Evolutionary conservation across 345 rosid species (phyloP).

Genomic region (Moringa oleifera): DNA sequence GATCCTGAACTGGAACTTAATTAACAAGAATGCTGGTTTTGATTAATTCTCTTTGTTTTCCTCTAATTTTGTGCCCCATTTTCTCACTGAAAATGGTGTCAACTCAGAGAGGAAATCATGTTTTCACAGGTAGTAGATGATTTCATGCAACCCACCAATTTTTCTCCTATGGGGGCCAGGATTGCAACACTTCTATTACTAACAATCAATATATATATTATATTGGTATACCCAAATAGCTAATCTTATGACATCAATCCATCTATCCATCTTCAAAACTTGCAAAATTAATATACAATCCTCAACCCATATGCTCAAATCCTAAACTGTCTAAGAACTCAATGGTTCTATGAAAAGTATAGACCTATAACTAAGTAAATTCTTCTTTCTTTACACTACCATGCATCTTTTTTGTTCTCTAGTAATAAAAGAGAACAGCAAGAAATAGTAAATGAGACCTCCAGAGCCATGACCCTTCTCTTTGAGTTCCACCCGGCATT

Average conservation of each 20-base stretch:
- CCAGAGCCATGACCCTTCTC: conserved; percentile 4
- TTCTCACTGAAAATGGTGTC: too few species aligned
- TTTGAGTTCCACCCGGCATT: conserved; percentile 2
- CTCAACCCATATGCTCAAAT: conserved; percentile 50
- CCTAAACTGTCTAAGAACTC: conserved; percentile 55
- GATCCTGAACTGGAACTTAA: too few species aligned
- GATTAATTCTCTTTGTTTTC: too few species aligned
- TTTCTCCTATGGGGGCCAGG: too few species aligned
- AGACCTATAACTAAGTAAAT: conserved; percentile 51
- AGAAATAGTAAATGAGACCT: conserved; percentile 24
- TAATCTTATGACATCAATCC: conserved; percentile 35
- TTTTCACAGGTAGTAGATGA: too few species aligned
- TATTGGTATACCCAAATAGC: conserved; percentile 34
- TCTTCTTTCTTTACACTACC: conserved; percentile 43
- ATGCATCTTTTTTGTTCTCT: conserved; percentile 28
- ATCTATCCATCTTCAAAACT: conserved; percentile 62
- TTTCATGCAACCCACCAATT: too few species aligned
- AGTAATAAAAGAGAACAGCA: conserved; percentile 19
- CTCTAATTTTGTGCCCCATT: too few species aligned
- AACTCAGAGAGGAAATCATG: too few species aligned
- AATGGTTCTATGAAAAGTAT: conserved; percentile 56
- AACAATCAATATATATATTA: conserved; percentile 28
- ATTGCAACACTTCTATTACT: neutral
- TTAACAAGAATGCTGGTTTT: too few species aligned
- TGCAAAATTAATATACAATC: conserved; percentile 84